Percentiles rank a stretch among this genome's conserved stretches.
These are phyloP conservation scores for Komagataella pastoris DNA, from an alignment of 805 yeast species.

Conservation along the genomic window DNA sequence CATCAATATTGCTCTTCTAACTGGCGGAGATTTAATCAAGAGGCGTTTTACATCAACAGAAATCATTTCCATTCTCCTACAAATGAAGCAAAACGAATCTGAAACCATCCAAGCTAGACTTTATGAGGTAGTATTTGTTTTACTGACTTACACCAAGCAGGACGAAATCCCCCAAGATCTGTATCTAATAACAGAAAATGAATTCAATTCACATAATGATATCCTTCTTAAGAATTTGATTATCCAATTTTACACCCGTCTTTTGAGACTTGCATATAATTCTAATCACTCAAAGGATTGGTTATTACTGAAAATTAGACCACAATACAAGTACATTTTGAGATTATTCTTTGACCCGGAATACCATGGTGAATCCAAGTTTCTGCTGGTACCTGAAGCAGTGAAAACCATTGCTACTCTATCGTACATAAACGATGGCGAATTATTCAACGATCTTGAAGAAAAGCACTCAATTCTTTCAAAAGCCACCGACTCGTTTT, in stretches of 20 bases:
- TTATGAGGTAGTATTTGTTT: slow-evolving; percentile 15
- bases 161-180: slow-evolving; percentile 11
- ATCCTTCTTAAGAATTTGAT: slow-evolving; percentile 14
- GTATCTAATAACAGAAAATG: slow-evolving; percentile 10
- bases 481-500: not conserved
- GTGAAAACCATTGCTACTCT: slow-evolving; percentile 10
- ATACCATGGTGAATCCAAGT: slow-evolving; percentile 11
- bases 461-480: slow-evolving; percentile 9
- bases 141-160: slow-evolving; percentile 12
- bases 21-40: slow-evolving; percentile 15
- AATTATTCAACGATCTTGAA: slow-evolving; percentile 11
- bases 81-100: slow-evolving; percentile 7
- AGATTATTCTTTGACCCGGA: slow-evolving; percentile 12
- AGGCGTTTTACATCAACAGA: slow-evolving; percentile 15
- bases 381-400: slow-evolving; percentile 6
- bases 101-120: slow-evolving; percentile 13
- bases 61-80: slow-evolving; percentile 9
- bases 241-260: slow-evolving; percentile 16
- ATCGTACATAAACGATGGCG: slow-evolving; percentile 5
- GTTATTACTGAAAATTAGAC: slow-evolving; percentile 6
- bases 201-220: slow-evolving; percentile 14
- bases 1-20: slow-evolving; percentile 8
- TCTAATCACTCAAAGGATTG: slow-evolving; percentile 1
- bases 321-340: slow-evolving; percentile 11
- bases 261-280: slow-evolving; percentile 9